These are phyloP conservation scores for Smittium mucronatum DNA, from an alignment of 371 early-diverging fungal species.

Conservation along the genomic window DNA sequence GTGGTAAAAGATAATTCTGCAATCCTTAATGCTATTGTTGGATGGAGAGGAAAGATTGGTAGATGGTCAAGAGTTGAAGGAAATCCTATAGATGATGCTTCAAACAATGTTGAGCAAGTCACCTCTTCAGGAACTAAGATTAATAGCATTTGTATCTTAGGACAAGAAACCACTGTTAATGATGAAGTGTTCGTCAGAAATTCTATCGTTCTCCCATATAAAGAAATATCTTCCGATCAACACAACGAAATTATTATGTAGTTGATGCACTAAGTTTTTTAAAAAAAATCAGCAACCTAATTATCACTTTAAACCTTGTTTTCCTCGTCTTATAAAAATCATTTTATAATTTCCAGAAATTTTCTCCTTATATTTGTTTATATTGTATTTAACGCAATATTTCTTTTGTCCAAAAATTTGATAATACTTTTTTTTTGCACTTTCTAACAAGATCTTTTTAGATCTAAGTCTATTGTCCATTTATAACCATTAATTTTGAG, in stretches of 20 bases:
- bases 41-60: slow-evolving; percentile 90
- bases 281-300: background rate
- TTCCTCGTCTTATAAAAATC: no score
- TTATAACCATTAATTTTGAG: no score
- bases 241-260: slow-evolving; percentile 94
- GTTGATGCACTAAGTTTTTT: no score
- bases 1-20: slow-evolving; percentile 74
- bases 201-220: slow-evolving; percentile 93
- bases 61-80: slow-evolving; percentile 91
- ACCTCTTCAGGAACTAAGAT: slow-evolving; percentile 81
- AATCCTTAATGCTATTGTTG: slow-evolving; percentile 84
- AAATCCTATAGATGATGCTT: slow-evolving; percentile 41
- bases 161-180: slow-evolving; percentile 75
- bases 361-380: background rate
- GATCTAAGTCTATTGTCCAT: no score
- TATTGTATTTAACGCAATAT: background rate
- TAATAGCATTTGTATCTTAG: slow-evolving; percentile 81
- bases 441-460: no score
- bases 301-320: no score
- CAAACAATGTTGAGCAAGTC: slow-evolving; percentile 45
- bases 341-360: no score
- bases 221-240: slow-evolving; percentile 78
- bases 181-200: slow-evolving; percentile 88
- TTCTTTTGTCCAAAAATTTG: no score
- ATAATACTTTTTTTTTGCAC: no score